Conservation (phyloP, 139 green algal species). For the Protoeuglena noctilucae region DNA sequence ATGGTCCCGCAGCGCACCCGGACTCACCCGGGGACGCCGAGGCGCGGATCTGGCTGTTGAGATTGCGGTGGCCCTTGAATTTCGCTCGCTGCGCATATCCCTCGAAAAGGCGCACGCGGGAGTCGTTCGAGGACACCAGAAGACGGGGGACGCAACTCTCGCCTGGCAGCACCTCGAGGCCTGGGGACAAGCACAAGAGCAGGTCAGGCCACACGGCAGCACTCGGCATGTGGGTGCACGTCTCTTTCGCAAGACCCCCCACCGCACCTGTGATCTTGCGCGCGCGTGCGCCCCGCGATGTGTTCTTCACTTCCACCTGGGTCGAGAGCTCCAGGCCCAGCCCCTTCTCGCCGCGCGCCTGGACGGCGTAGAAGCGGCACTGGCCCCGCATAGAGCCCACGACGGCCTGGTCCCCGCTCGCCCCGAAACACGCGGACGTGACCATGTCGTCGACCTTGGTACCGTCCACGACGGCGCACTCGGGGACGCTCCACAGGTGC, state of each 20-base stretch:
- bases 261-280: conserved; percentile 6
- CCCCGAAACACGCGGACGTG: not conserved
- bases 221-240: not conserved
- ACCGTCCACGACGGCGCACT: conserved; percentile 5
- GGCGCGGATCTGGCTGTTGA: conserved; percentile 1
- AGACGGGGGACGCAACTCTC: not conserved
- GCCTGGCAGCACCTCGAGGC: no score
- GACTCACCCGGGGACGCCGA: no score
- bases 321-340: not conserved
- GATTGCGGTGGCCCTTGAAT: conserved; percentile 12
- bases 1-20: no score
- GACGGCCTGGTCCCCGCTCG: not conserved
- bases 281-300: not conserved
- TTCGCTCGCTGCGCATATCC: conserved; percentile 1
- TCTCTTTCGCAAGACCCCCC: not conserved
- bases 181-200: not conserved
- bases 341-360: conserved; percentile 1
- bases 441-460: conserved; percentile 9
- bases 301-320: no score
- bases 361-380: conserved; percentile 2
- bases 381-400: conserved; percentile 1
- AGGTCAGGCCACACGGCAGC: not conserved
- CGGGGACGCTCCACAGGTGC: conserved; percentile 7
- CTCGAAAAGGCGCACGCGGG: conserved; percentile 7
- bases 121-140: conserved; percentile 10